These are phyloP conservation scores for Fusarium paranaense DNA, from an alignment of 2,329 filamentous ascomycete genomes.

Conservation along the genomic window DNA sequence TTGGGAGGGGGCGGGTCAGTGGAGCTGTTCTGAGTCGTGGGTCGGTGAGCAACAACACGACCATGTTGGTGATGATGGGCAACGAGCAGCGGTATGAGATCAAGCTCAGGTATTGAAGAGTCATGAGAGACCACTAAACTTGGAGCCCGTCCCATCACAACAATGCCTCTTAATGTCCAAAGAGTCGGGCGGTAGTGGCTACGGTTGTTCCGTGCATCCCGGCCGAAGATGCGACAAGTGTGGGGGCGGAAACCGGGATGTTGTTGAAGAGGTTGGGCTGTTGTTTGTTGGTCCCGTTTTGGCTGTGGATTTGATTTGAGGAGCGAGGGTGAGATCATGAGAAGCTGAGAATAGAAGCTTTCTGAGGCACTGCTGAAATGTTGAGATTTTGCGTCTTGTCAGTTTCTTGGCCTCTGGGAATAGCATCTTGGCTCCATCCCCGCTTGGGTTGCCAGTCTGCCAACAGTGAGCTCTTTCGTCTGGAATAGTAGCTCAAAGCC, in stretches of 20 bases:
- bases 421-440: constrained; percentile 12
- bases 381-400: not conserved
- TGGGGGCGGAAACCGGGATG: constrained; percentile 26
- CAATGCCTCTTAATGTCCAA: constrained; percentile 13
- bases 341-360: constrained; percentile 37
- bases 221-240: constrained; percentile 18
- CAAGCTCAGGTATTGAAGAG: not conserved
- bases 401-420: constrained; percentile 1
- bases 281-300: constrained; percentile 9
- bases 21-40: not conserved
- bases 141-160: not conserved
- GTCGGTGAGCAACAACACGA: constrained; percentile 4
- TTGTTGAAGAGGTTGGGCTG: constrained; percentile 18
- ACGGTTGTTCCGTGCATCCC: constrained; percentile 2
- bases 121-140: not conserved
- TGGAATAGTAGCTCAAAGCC: not conserved
- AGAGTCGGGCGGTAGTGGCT: constrained; percentile 10
- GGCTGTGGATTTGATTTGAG: constrained; percentile 10
- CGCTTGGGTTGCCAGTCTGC: constrained; percentile 2
- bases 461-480: constrained; percentile 9
- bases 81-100: not conserved
- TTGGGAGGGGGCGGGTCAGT: not conserved
- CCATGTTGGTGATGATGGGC: not conserved
- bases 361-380: constrained; percentile 16
- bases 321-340: constrained; percentile 27